Evolutionary conservation across 2,329 filamentous ascomycete genomes (phyloP), one percentile per base, ranked within the genome.

Genomic region (Clonostachys sp.): DNA sequence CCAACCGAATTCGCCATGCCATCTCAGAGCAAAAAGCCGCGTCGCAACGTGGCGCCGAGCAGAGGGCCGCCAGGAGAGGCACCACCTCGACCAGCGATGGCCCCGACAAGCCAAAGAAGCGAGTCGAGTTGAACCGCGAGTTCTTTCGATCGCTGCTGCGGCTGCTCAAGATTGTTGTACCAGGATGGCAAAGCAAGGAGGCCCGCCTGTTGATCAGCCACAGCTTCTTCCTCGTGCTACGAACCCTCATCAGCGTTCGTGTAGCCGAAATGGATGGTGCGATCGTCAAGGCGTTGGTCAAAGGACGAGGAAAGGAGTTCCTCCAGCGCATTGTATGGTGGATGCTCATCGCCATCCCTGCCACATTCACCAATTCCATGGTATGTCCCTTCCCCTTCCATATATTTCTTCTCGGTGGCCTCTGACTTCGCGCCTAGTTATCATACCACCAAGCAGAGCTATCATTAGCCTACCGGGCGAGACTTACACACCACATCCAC

Each of bases 321-420:
- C 62, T 97, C 57, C 84, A 85, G 56, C 84, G 90, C 1, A 84
- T 99, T 57, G 81, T 95, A 6, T 96, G 92, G 91, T 99, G 94
- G 94, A 99, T 99, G 94, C 66, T 92, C 47, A 94, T 99, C 55
- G 92, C 94, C 24, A 79, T 99, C 14, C 94, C 94, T 10, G 94
- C 94, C 2, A 97, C 94, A 0, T 96, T 97, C 64, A 99, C 94
- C 39, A 99, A 99, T 67, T 96, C 91, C 1, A 99, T 99, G 94
- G 89, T 94, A 67, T 66, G 81, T 64, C 34, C 9, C 10, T 6
- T 12, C 18, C n/a, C 7, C n/a, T 16, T 13, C 20, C 12, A 13
- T n/a, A 14, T 12, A 17, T 17, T 13, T 12, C 34, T n/a, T 12
- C 24, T 16, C 18, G 33, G 10, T 18, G 17, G 38, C 20, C 33